A percentile compares a stretch with the other conserved stretches of the same genome.
These are phyloP conservation scores for Arthroderma sp. DNA, from an alignment of 2,329 filamentous ascomycete genomes.

Conservation along the genomic window DNA sequence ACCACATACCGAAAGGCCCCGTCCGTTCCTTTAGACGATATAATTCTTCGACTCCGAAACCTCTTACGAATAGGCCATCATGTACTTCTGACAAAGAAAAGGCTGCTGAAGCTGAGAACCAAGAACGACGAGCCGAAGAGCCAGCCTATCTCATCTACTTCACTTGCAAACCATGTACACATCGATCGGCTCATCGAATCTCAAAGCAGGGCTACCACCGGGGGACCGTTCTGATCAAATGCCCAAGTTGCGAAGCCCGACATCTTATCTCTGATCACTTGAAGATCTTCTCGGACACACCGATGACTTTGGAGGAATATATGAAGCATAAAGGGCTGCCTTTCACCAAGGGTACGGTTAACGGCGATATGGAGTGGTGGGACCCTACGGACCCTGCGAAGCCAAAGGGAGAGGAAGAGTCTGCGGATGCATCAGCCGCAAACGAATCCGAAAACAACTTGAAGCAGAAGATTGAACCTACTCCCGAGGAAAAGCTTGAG, in stretches of 20 bases:
- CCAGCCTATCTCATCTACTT: conserved; percentile 81
- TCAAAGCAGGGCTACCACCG: conserved; percentile 92
- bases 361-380: conserved; percentile 90
- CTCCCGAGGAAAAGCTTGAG: too few species aligned
- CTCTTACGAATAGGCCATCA: conserved; percentile 21
- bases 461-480: too few species aligned
- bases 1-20: too few species aligned
- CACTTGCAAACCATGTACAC: conserved; percentile 75
- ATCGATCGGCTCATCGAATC: conserved; percentile 69
- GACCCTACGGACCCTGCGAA: conserved; percentile 42
- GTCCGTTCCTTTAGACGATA: conserved; percentile 8
- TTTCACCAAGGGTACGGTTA: conserved; percentile 61
- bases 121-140: conserved; percentile 28
- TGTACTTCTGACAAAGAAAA: conserved; percentile 17
- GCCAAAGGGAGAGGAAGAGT: neutral
- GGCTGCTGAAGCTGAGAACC: conserved; percentile 18
- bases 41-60: conserved; percentile 9
- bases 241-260: conserved; percentile 70
- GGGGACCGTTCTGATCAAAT: conserved; percentile 78
- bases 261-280: conserved; percentile 91
- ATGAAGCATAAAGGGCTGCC: conserved; percentile 44
- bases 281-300: conserved; percentile 39
- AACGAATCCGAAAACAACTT: too few species aligned
- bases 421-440: neutral
- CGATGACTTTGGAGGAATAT: conserved; percentile 31